Percentiles rank a stretch among this genome's conserved stretches.
These are phyloP conservation scores for Phytomonas francai DNA, from an alignment of 208 protist species.

Conservation along the genomic window DNA sequence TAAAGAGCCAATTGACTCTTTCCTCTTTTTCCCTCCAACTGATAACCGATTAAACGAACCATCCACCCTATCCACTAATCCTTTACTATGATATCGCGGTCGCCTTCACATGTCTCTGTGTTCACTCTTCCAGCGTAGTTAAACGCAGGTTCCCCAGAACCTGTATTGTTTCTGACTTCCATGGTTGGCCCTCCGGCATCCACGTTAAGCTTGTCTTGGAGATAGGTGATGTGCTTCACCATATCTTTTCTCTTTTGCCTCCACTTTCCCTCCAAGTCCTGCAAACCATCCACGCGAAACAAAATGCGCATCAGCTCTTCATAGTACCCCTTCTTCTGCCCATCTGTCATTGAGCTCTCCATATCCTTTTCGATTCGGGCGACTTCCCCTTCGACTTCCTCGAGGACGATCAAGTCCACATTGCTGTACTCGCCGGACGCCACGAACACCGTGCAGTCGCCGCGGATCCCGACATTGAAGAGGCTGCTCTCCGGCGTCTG, in stretches of 20 bases:
- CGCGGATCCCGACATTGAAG: constrained; percentile 43
- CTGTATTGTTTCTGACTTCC: not conserved
- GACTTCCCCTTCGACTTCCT: constrained; percentile 56
- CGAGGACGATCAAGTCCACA: constrained; percentile 41
- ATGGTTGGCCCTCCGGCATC: constrained; percentile 1
- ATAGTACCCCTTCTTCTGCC: constrained; percentile 63
- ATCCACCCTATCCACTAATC: not conserved
- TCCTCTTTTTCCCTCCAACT: not conserved
- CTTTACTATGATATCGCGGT: not conserved
- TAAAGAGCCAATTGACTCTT: not conserved
- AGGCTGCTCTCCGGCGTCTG: constrained; percentile 25
- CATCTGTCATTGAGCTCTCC: constrained; percentile 15
- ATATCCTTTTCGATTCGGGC: constrained; percentile 24
- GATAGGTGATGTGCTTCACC: constrained; percentile 38
- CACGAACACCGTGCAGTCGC: constrained; percentile 43
- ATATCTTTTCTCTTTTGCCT: constrained; percentile 40
- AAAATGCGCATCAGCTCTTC: constrained; percentile 83
- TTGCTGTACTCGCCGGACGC: constrained; percentile 40
- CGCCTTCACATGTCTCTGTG: not conserved
- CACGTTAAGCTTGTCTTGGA: constrained; percentile 59
- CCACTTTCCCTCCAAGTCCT: constrained; percentile 57
- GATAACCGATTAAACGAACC: not conserved
- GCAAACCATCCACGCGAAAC: constrained; percentile 59
- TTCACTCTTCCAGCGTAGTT: not conserved
- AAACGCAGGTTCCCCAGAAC: not conserved